These are phyloP conservation scores for Corynascus novoguineensis DNA, from an alignment of 495 filamentous ascomycete genomes.

Conservation along the genomic window DNA sequence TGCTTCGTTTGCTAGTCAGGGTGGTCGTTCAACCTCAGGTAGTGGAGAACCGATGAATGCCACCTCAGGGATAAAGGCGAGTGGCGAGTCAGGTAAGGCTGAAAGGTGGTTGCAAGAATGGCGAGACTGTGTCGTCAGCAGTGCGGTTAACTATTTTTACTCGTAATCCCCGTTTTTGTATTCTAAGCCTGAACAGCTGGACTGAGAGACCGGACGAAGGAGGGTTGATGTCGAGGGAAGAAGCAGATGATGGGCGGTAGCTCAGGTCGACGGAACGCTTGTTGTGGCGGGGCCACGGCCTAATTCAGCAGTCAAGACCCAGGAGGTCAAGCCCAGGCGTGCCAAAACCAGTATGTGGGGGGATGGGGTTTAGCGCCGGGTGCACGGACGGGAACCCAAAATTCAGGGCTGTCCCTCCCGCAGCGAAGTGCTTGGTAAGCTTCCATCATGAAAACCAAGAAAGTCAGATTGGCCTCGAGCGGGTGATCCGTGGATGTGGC, in stretches of 20 bases:
- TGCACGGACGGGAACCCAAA: conserved; percentile 14
- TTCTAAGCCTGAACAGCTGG: background rate
- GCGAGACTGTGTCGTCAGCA: background rate
- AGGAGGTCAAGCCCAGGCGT: conserved; percentile 7
- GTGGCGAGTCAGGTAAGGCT: background rate
- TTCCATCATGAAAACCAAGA: background rate
- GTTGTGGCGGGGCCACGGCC: conserved; percentile 6
- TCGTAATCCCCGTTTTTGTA: background rate
- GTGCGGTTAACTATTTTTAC: background rate
- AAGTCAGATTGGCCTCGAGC: no score
- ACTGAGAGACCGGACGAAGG: background rate
- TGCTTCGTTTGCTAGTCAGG: background rate
- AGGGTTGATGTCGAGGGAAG: background rate
- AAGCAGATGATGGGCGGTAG: background rate
- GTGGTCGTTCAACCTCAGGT: background rate
- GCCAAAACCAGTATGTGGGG: background rate
- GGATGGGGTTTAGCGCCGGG: conserved; percentile 2
- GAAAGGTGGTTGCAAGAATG: background rate
- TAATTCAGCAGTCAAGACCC: conserved; percentile 8
- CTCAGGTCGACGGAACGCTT: no score
- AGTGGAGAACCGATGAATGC: conserved; percentile 2
- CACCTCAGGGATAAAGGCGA: background rate
- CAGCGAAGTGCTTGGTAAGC: conserved; percentile 4
- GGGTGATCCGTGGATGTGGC: no score
- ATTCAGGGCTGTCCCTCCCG: conserved; percentile 9